Percentiles rank a stretch among this genome's conserved stretches.
Evolutionary conservation across 1,139 yeast genomes (phyloP).

Genomic region (Candida tunisiensis): DNA sequence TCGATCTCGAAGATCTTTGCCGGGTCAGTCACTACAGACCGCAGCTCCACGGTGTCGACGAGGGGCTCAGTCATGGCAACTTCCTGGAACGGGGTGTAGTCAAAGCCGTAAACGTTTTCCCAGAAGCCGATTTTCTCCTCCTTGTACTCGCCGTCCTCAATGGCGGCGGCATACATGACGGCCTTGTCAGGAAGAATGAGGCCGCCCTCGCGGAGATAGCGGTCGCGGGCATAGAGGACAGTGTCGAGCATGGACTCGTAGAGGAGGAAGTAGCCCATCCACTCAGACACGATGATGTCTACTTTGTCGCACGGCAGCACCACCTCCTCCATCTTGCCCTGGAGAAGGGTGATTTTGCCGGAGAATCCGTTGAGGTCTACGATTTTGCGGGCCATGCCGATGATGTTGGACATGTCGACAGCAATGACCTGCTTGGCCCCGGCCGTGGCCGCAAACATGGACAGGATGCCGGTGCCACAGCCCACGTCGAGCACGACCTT

Average conservation of each 20-base stretch:
- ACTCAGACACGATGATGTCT: conserved; percentile 90
- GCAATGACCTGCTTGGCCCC: conserved; percentile 97
- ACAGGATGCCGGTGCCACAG: conserved; percentile 93
- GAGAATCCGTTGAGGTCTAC: conserved; percentile 70
- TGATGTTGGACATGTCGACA: conserved; percentile 93
- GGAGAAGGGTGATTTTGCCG: conserved; percentile 75
- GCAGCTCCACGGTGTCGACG: conserved; percentile 81
- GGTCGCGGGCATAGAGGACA: conserved; percentile 86
- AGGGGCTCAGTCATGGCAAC: conserved; percentile 86
- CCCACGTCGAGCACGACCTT: conserved; percentile 97
- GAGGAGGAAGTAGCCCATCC: conserved; percentile 98
- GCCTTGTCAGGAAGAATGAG: conserved; percentile 93
- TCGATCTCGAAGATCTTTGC: conserved; percentile 66
- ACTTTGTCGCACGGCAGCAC: conserved; percentile 60
- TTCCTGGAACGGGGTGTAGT: conserved; percentile 57
- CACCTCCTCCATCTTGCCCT: conserved; percentile 93
- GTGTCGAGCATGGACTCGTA: conserved; percentile 98
- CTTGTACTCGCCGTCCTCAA: conserved; percentile 90
- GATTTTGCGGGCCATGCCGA: conserved; percentile 83
- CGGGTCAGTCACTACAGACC: conserved; percentile 58
- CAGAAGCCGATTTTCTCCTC: conserved; percentile 87
- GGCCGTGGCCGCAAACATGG: conserved; percentile 97
- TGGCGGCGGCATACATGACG: conserved; percentile 76
- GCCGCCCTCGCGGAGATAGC: conserved; percentile 74
- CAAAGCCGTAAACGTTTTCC: conserved; percentile 96